Percentiles rank a stretch among this genome's conserved stretches.
Evolutionary conservation across 805 yeast genomes (phyloP).

Genomic region (Nakazawaea ernobii): DNA sequence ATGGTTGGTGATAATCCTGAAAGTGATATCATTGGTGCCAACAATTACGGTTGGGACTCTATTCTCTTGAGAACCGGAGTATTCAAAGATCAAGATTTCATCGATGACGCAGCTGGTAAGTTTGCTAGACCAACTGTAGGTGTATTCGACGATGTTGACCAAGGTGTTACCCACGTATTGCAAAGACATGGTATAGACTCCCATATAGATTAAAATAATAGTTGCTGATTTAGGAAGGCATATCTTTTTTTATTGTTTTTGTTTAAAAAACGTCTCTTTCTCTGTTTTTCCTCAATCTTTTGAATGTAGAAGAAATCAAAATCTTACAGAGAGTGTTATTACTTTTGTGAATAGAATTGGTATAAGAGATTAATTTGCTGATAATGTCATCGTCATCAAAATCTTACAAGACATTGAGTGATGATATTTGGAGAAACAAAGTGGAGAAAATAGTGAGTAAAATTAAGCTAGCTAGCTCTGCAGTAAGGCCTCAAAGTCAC

Average conservation of each 20-base stretch:
- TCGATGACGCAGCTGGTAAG: constrained; percentile 15
- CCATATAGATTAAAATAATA: not conserved
- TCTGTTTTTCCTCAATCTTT: too few species aligned
- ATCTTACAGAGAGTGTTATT: too few species aligned
- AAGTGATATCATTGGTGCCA: constrained; percentile 88
- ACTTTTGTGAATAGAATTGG: too few species aligned
- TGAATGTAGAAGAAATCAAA: too few species aligned
- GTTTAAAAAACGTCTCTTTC: too few species aligned
- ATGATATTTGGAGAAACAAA: constrained; percentile 86
- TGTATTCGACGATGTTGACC: constrained; percentile 41
- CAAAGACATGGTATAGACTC: constrained; percentile 10
- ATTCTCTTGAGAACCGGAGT: constrained; percentile 87
- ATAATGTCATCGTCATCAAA: constrained; percentile 26
- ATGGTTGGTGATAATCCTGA: constrained; percentile 99
- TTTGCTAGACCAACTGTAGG: constrained; percentile 44
- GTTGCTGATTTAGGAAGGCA: too few species aligned
- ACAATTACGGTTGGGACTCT: constrained; percentile 82
- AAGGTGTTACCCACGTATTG: constrained; percentile 32
- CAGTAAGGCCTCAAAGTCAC: not conserved
- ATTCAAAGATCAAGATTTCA: constrained; percentile 54
- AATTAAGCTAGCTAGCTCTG: too few species aligned
- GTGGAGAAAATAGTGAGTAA: constrained; percentile 75
- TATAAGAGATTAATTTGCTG: too few species aligned
- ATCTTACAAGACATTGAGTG: constrained; percentile 52
- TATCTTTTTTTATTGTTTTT: too few species aligned